A percentile compares a stretch with the other conserved stretches of the same genome.
Evolutionary conservation across 345 rosid genomes (phyloP).

Genomic region (Stellera chamaejasme): DNA sequence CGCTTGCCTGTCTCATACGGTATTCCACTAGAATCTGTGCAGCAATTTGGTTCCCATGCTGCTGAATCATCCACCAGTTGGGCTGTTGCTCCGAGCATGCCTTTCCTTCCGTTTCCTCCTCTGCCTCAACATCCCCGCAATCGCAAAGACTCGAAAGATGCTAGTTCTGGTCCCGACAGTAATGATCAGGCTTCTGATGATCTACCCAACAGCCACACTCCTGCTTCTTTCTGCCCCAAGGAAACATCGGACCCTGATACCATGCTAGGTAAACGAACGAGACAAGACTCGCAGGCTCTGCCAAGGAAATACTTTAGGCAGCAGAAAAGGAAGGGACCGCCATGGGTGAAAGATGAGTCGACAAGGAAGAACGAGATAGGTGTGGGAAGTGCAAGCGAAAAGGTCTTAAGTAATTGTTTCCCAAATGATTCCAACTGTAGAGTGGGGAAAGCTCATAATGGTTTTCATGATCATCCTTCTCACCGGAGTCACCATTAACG

Average conservation of each 20-base stretch:
- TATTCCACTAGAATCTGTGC: conserved; percentile 55
- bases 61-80: conserved; percentile 42
- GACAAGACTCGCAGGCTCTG: conserved; percentile 46
- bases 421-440: conserved; percentile 32
- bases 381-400: conserved; percentile 24
- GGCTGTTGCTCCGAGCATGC: conserved; percentile 77
- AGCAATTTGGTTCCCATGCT: conserved; percentile 50
- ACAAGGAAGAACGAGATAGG: conserved; percentile 20
- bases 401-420: conserved; percentile 24
- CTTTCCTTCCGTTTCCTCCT: conserved; percentile 89
- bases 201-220: conserved; percentile 11
- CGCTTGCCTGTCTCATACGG: conserved; percentile 76
- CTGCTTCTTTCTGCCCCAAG: conserved; percentile 22
- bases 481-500: conserved; percentile 39
- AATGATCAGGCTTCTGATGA: conserved; percentile 9
- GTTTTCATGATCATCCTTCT: conserved; percentile 29
- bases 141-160: conserved; percentile 23
- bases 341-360: conserved; percentile 52
- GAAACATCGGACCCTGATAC: conserved; percentile 21
- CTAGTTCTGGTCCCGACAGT: conserved; percentile 17
- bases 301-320: conserved; percentile 74
- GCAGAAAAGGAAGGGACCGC: conserved; percentile 61
- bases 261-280: conserved; percentile 36
- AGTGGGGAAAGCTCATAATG: conserved; percentile 33
- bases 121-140: conserved; percentile 49